Conservation (phyloP, 2,329 filamentous ascomycete species). For the Aspergillaceae sp. region DNA sequence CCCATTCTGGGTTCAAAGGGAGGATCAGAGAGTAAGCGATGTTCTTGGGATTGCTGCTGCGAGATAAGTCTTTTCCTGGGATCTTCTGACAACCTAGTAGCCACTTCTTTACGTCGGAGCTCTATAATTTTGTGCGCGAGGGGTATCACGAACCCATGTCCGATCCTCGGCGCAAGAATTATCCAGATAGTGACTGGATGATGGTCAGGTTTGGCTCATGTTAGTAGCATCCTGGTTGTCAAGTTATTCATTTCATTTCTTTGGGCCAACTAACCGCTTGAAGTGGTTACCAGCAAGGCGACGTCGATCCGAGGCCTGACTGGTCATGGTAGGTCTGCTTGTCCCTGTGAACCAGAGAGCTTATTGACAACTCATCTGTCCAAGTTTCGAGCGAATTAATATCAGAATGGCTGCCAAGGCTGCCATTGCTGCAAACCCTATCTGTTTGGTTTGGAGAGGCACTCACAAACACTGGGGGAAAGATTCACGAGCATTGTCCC, state of each 20-base stretch:
- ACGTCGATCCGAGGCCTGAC: conserved; percentile 52
- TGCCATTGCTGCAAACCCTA: conserved; percentile 51
- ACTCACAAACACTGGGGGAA: conserved; percentile 47
- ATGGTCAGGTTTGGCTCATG: conserved; percentile 44
- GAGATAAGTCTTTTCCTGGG: neutral
- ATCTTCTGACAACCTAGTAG: conserved; percentile 18
- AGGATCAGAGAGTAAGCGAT: conserved; percentile 48
- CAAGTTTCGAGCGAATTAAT: conserved; percentile 46
- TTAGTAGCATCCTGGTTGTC: conserved; percentile 13
- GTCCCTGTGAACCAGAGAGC: neutral
- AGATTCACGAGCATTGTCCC: conserved; percentile 51
- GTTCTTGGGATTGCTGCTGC: neutral
- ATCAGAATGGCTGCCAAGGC: conserved; percentile 49
- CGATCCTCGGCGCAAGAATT: neutral
- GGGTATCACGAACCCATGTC: conserved; percentile 4
- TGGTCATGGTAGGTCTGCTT: conserved; percentile 36
- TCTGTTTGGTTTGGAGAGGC: conserved; percentile 54
- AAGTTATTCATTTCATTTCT: neutral
- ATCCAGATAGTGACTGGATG: conserved; percentile 27
- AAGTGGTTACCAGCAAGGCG: conserved; percentile 41
- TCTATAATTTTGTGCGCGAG: conserved; percentile 20
- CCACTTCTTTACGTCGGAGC: conserved; percentile 44
- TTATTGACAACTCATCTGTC: neutral
- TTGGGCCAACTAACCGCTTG: conserved; percentile 2
- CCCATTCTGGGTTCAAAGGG: conserved; percentile 51